Percentiles rank a stretch among this genome's conserved stretches.
Evolutionary conservation across 2,329 filamentous ascomycete genomes (phyloP).

Genomic region (Botrytis deweyae): DNA sequence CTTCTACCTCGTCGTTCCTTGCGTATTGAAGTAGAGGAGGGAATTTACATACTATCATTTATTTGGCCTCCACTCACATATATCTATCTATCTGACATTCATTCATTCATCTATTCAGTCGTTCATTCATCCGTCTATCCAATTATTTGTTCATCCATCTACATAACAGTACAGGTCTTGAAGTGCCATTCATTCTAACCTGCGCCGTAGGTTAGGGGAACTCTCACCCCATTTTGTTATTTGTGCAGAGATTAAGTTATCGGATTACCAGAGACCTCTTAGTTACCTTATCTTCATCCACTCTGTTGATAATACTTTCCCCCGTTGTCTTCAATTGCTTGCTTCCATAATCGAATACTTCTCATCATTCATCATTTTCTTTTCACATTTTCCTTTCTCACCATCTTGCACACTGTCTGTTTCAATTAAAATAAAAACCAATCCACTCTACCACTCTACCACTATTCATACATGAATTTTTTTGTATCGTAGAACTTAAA

Average conservation of each 20-base stretch:
- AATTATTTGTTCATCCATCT: neutral
- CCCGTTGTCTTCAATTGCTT: neutral
- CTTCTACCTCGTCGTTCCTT: neutral
- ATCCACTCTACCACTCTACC: neutral
- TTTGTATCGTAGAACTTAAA: neutral
- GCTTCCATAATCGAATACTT: neutral
- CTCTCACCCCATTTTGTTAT: neutral
- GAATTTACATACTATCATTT: neutral
- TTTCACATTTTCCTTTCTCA: neutral
- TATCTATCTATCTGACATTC: too few species aligned
- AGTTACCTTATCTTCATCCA: neutral
- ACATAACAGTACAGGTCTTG: neutral
- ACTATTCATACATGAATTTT: neutral
- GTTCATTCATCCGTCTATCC: neutral
- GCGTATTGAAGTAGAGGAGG: neutral
- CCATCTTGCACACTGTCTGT: neutral
- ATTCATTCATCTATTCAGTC: too few species aligned
- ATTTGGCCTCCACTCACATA: neutral
- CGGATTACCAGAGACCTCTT: neutral
- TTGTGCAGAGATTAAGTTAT: neutral
- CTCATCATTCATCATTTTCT: neutral
- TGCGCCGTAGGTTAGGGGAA: neutral
- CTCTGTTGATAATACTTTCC: neutral
- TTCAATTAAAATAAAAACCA: neutral
- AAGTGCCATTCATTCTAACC: neutral